A percentile compares a stretch with the other conserved stretches of the same genome.
phyloP scores from a whole-genome alignment of 768 basidiomycete genomes.

The Serendipita indica region DNA sequence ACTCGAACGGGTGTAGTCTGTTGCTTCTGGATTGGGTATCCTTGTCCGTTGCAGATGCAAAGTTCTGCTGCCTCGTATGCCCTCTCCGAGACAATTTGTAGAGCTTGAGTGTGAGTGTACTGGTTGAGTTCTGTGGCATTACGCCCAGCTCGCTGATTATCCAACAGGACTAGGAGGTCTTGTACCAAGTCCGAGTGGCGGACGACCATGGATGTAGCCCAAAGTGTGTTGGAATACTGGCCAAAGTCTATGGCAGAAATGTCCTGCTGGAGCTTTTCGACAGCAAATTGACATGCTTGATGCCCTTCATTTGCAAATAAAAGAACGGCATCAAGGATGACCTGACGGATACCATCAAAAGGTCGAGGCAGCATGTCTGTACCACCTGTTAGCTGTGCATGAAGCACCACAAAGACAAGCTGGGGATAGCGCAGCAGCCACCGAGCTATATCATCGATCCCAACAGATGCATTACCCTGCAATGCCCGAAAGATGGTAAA shows the following conservation, averaged over 20 bases:
- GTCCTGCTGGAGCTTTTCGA: slow-evolving; percentile 39
- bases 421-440: slow-evolving; percentile 41
- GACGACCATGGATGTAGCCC: slow-evolving; percentile 36
- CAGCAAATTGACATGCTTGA: slow-evolving; percentile 40
- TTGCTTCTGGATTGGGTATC: slow-evolving; percentile 33
- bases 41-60: slow-evolving; percentile 52
- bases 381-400: slow-evolving; percentile 32
- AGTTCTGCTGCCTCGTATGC: slow-evolving; percentile 53
- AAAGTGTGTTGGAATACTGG: slow-evolving; percentile 39
- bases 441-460: slow-evolving; percentile 21
- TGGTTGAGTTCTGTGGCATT: slow-evolving; percentile 18
- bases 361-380: slow-evolving; percentile 20
- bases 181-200: slow-evolving; percentile 38
- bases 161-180: slow-evolving; percentile 44
- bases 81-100: slow-evolving; percentile 45
- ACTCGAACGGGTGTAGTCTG: slow-evolving; percentile 30
- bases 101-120: slow-evolving; percentile 42
- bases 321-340: slow-evolving; percentile 34
- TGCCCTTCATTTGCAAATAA: slow-evolving; percentile 40
- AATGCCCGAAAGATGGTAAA: slow-evolving; percentile 36
- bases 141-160: slow-evolving; percentile 29
- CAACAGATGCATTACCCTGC: slow-evolving; percentile 20
- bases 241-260: slow-evolving; percentile 28
- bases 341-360: slow-evolving; percentile 16
- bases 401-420: slow-evolving; percentile 40